Percentiles rank a stretch among this genome's conserved stretches.
Conservation (phyloP, 345 rosid genomes). For the Salix dunnii region DNA sequence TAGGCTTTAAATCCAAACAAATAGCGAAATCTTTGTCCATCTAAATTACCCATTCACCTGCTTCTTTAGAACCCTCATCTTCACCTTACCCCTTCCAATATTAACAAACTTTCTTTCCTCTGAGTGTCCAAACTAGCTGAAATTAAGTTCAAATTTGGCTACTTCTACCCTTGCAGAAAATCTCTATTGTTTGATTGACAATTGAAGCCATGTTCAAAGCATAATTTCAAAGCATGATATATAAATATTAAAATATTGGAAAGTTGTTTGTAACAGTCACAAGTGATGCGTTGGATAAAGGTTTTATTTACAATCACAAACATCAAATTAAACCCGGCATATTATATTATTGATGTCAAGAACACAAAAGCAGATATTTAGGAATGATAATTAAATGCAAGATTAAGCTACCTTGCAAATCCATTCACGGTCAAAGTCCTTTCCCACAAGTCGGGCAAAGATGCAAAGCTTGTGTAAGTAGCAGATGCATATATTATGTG, state of each 20-base stretch:
- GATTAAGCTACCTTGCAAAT: conserved; percentile 68
- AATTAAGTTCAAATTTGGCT: neutral
- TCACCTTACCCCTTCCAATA: neutral
- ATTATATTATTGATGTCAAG: neutral
- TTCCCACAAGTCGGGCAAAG: conserved; percentile 88
- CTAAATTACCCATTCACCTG: neutral
- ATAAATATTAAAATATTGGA: neutral
- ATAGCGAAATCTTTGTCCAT: neutral
- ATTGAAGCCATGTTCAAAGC: neutral
- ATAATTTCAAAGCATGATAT: neutral
- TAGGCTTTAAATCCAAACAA: neutral
- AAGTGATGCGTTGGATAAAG: neutral
- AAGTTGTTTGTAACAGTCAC: neutral
- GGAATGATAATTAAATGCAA: neutral
- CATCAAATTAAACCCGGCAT: neutral
- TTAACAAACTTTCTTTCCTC: no score
- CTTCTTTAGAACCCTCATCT: neutral
- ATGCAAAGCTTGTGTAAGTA: conserved; percentile 87
- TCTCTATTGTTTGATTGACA: neutral
- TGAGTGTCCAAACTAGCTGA: neutral
- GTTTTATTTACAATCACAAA: conserved; percentile 1
- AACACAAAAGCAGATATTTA: neutral
- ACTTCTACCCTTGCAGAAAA: neutral
- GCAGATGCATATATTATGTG: conserved; percentile 93
- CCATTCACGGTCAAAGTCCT: conserved; percentile 94